Conservation (phyloP, 2,329 filamentous ascomycete species). For the Trematosphaeria pertusa region DNA sequence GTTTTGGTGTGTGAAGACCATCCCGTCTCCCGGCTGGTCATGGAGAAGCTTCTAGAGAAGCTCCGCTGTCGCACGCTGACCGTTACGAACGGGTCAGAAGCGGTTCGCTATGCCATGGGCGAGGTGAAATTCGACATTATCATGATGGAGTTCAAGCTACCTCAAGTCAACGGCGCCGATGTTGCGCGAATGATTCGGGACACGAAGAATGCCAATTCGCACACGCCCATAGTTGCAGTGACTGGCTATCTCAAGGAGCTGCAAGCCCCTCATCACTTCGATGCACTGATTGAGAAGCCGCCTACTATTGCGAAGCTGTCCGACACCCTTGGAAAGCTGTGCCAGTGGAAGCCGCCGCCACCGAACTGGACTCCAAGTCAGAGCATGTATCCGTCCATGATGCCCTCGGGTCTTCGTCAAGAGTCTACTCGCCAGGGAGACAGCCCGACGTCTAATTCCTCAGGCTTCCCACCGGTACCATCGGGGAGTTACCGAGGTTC, state of each 20-base stretch:
- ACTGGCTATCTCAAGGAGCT: constrained; percentile 98
- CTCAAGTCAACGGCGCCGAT: constrained; percentile 92
- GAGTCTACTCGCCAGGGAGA: constrained; percentile 71
- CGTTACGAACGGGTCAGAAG: constrained; percentile 87
- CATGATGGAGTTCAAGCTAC: constrained; percentile 95
- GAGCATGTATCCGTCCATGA: constrained; percentile 52
- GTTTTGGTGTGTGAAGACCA: constrained; percentile 98
- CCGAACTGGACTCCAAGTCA: constrained; percentile 59
- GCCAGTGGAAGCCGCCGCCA: constrained; percentile 88
- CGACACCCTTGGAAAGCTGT: constrained; percentile 85
- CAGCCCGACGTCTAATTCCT: constrained; percentile 81
- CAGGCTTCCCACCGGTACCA: constrained; percentile 74
- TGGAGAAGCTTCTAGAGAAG: constrained; percentile 97
- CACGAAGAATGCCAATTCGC: constrained; percentile 91
- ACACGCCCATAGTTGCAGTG: constrained; percentile 94
- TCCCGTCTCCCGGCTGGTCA: constrained; percentile 95
- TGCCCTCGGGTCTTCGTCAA: constrained; percentile 69
- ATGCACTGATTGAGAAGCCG: constrained; percentile 94
- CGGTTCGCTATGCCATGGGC: constrained; percentile 90
- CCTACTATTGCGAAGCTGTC: constrained; percentile 90
- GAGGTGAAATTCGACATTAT: constrained; percentile 99
- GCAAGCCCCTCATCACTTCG: constrained; percentile 93
- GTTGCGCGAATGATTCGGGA: constrained; percentile 98
- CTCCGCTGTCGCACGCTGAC: constrained; percentile 92
- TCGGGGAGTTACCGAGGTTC: constrained; percentile 79